A percentile compares a stretch with the other conserved stretches of the same genome.
phyloP scores from a whole-genome alignment of 225 moss, liverwort and hornwort species.

The Physcomitrellopsis africana region DNA sequence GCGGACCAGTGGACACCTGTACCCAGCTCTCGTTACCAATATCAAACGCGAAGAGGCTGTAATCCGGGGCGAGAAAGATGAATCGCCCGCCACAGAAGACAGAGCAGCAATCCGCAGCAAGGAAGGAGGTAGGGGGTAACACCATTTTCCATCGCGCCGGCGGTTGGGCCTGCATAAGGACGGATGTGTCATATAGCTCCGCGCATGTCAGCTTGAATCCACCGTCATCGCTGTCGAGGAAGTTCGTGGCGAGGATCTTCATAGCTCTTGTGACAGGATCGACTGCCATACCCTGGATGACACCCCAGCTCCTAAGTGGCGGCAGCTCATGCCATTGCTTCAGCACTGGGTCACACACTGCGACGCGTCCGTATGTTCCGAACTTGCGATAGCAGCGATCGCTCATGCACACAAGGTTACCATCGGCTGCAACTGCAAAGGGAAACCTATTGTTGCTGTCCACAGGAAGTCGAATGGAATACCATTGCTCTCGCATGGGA shows the following conservation, averaged over 20 bases:
- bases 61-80: conserved; percentile 39
- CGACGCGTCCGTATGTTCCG: conserved; percentile 51
- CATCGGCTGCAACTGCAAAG: conserved; percentile 47
- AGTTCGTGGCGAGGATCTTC: conserved; percentile 49
- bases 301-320: conserved; percentile 46
- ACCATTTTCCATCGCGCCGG: conserved; percentile 39
- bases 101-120: conserved; percentile 40
- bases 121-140: conserved; percentile 28
- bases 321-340: conserved; percentile 56
- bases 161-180: neutral
- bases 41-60: conserved; percentile 46
- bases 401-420: conserved; percentile 52
- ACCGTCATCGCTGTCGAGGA: conserved; percentile 38
- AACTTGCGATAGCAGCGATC: conserved; percentile 51
- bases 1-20: conserved; percentile 10
- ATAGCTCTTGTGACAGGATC: conserved; percentile 33
- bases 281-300: conserved; percentile 49
- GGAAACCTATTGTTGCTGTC: conserved; percentile 53
- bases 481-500: conserved; percentile 36
- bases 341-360: conserved; percentile 49
- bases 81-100: conserved; percentile 38
- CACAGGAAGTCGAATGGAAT: conserved; percentile 39
- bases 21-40: conserved; percentile 39
- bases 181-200: conserved; percentile 37
- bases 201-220: conserved; percentile 43